Conservation (phyloP, 257 asterid genomes). For the Penstemon barbatus region DNA sequence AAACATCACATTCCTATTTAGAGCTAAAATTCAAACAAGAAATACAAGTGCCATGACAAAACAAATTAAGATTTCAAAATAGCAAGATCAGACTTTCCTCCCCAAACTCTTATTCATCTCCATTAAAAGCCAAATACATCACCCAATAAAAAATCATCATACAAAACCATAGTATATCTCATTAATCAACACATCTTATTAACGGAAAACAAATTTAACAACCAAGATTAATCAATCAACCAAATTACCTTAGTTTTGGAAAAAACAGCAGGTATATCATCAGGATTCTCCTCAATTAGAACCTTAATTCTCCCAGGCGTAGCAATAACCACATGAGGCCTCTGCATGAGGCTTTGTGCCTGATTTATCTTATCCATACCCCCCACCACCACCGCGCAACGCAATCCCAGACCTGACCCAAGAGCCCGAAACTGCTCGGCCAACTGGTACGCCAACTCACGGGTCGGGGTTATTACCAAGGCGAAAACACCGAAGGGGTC, state of each 20-base stretch:
- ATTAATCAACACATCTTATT: neutral
- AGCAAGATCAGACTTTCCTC: neutral
- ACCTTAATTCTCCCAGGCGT: slow-evolving; percentile 97
- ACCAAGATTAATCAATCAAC: slow-evolving; percentile 24
- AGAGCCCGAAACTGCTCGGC: slow-evolving; percentile 95
- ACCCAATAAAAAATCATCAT: neutral
- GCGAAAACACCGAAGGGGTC: slow-evolving; percentile 88
- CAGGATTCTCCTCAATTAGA: slow-evolving; percentile 77
- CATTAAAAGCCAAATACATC: slow-evolving; percentile 1
- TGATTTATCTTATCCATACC: slow-evolving; percentile 89
- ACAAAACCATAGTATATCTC: neutral
- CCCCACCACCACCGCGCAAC: slow-evolving; percentile 80
- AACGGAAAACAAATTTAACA: neutral
- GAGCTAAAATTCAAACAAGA: slow-evolving; percentile 10
- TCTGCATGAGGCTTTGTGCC: slow-evolving; percentile 59
- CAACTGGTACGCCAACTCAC: slow-evolving; percentile 88
- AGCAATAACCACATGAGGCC: slow-evolving; percentile 89
- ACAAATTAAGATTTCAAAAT: neutral
- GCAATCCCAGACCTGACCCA: slow-evolving; percentile 72
- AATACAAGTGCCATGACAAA: neutral
- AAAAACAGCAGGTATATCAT: slow-evolving; percentile 71
- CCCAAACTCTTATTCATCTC: neutral
- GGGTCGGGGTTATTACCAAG: slow-evolving; percentile 83
- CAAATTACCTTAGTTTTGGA: slow-evolving; percentile 68
- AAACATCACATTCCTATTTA: neutral